A percentile compares a stretch with the other conserved stretches of the same genome.
These are phyloP conservation scores for Entomortierella beljakovae DNA, from an alignment of 192 early-diverging fungal species.

Conservation along the genomic window DNA sequence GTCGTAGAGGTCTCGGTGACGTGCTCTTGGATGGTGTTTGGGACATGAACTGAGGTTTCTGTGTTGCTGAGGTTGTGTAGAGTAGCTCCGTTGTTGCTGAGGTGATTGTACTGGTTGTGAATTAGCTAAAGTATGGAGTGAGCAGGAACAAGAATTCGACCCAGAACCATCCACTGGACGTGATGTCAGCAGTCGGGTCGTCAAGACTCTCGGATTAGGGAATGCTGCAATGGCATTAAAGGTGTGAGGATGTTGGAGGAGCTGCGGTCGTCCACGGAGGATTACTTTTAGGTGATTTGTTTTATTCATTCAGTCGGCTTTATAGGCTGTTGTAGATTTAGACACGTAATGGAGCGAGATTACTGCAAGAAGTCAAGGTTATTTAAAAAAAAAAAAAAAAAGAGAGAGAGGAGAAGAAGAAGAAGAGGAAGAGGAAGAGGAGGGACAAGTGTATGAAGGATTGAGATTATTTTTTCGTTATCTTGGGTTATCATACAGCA, in stretches of 20 bases:
- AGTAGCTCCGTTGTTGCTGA: constrained; percentile 18
- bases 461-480: background rate
- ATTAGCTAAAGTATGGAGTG: constrained; percentile 25
- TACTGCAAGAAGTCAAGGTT: background rate
- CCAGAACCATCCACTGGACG: constrained; percentile 16
- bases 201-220: background rate
- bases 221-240: background rate
- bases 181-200: constrained; percentile 27
- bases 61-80: constrained; percentile 4
- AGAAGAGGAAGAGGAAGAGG: background rate
- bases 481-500: too few relatives aligned
- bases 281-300: constrained; percentile 40
- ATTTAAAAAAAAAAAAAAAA: background rate
- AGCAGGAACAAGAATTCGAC: constrained; percentile 21
- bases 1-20: constrained; percentile 17
- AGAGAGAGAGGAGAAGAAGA: background rate
- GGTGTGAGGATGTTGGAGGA: constrained; percentile 35
- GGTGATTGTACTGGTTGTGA: constrained; percentile 2
- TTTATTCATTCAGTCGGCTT: constrained; percentile 29
- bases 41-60: constrained; percentile 14
- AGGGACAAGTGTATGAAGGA: background rate
- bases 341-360: background rate
- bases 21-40: constrained; percentile 12
- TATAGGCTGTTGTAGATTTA: background rate
- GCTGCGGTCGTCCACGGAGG: constrained; percentile 33